Percentiles rank a stretch among this genome's conserved stretches.
Conservation (phyloP, 2,329 filamentous ascomycete genomes). For the Aspergillus carbonarius region DNA sequence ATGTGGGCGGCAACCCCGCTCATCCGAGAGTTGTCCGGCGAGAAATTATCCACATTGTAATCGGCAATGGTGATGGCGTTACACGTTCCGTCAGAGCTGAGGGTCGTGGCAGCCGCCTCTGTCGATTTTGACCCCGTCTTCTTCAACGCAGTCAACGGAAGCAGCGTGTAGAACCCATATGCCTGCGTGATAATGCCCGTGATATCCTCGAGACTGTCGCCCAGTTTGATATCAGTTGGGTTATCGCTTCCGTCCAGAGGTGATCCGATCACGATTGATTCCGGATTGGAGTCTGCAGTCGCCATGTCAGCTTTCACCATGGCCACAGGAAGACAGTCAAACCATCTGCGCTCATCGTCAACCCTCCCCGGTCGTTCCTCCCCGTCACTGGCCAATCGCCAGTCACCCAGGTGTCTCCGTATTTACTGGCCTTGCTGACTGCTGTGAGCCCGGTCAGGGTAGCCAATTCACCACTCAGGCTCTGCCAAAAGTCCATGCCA, state of each 20-base stretch:
- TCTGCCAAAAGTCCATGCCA: slow-evolving; percentile 74
- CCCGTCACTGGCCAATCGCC: slow-evolving; percentile 66
- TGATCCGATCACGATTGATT: slow-evolving; percentile 63
- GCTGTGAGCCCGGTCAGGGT: slow-evolving; percentile 59
- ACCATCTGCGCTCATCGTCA: slow-evolving; percentile 62
- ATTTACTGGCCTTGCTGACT: slow-evolving; percentile 61
- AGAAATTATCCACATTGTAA: slow-evolving; percentile 71
- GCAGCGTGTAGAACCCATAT: slow-evolving; percentile 68
- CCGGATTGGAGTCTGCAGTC: slow-evolving; percentile 64
- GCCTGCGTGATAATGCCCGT: slow-evolving; percentile 66
- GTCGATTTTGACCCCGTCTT: slow-evolving; percentile 48
- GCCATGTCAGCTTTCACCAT: neutral
- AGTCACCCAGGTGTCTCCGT: slow-evolving; percentile 67
- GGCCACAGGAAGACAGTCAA: slow-evolving; percentile 12
- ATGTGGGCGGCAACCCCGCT: slow-evolving; percentile 64
- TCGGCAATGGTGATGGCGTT: slow-evolving; percentile 61
- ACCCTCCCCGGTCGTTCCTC: slow-evolving; percentile 60
- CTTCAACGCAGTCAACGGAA: slow-evolving; percentile 60
- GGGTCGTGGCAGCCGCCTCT: slow-evolving; percentile 52
- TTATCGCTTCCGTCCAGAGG: slow-evolving; percentile 67
- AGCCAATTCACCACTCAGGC: slow-evolving; percentile 65
- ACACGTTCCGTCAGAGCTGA: slow-evolving; percentile 53
- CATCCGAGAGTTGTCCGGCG: slow-evolving; percentile 56
- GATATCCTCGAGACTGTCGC: slow-evolving; percentile 64
- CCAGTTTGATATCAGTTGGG: slow-evolving; percentile 60